These are phyloP conservation scores for Vigna trinervia DNA, from an alignment of 306 rosid species.

Conservation along the genomic window DNA sequence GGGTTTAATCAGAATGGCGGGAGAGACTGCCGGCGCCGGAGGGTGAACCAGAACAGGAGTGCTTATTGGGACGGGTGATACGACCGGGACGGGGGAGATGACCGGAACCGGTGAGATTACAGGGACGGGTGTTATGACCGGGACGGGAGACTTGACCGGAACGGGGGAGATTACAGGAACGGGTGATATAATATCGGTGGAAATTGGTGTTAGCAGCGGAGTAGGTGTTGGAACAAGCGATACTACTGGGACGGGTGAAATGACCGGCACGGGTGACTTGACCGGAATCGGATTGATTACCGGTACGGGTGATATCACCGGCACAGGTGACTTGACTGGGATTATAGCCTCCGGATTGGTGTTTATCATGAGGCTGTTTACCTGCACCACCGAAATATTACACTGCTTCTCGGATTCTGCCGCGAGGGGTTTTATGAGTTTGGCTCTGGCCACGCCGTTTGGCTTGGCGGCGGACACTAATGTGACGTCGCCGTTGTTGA, in stretches of 20 bases:
- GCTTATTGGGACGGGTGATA: too few relatives aligned
- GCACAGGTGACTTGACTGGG: background rate
- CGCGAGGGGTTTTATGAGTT: constrained; percentile 25
- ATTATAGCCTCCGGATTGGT: background rate
- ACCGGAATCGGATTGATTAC: background rate
- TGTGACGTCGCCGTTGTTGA: constrained; percentile 37
- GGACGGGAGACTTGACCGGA: background rate
- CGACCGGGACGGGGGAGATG: background rate
- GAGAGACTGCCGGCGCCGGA: background rate
- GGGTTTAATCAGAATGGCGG: background rate
- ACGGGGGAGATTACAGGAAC: background rate
- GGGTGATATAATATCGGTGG: background rate
- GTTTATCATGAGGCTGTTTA: constrained; percentile 43
- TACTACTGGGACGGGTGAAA: background rate
- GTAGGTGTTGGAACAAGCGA: background rate
- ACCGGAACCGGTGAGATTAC: background rate
- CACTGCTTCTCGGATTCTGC: constrained; percentile 39
- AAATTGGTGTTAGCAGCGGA: background rate
- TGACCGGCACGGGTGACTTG: background rate
- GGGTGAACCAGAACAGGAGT: background rate
- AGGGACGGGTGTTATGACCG: background rate
- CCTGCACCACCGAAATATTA: constrained; percentile 52
- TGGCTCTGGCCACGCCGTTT: background rate
- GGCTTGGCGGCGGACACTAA: constrained; percentile 37
- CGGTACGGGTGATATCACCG: background rate